Conservation (phyloP, 805 yeast genomes). For the Starmera caribaea region DNA sequence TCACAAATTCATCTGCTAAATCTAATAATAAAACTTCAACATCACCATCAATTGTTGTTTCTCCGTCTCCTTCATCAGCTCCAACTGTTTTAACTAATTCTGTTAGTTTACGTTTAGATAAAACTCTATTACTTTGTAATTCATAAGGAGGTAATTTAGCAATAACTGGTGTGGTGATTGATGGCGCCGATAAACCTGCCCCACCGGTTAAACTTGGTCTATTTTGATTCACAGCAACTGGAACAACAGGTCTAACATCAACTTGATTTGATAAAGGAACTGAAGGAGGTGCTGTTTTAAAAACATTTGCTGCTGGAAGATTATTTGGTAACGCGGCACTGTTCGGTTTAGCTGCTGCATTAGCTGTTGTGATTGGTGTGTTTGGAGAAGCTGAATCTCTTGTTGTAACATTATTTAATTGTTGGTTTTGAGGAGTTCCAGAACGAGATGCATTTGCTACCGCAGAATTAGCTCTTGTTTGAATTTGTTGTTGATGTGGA, state of each 20-base stretch:
- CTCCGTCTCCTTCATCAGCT: slow-evolving; percentile 84
- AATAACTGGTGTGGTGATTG: slow-evolving; percentile 67
- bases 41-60: slow-evolving; percentile 87
- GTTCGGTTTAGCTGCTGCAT: slow-evolving; percentile 37
- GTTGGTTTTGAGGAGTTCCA: slow-evolving; percentile 11
- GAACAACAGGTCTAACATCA: slow-evolving; percentile 52
- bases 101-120: slow-evolving; percentile 80
- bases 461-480: slow-evolving; percentile 5
- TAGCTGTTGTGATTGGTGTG: slow-evolving; percentile 35
- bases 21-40: slow-evolving; percentile 87
- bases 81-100: slow-evolving; percentile 81
- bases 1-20: slow-evolving; percentile 91
- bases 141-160: slow-evolving; percentile 76
- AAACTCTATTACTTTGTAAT: slow-evolving; percentile 68
- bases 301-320: slow-evolving; percentile 20
- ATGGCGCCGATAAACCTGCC: slow-evolving; percentile 59
- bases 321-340: slow-evolving; percentile 18
- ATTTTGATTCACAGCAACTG: slow-evolving; percentile 55
- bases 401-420: slow-evolving; percentile 5
- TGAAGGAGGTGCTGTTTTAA: slow-evolving; percentile 42
- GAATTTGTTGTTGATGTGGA: slow-evolving; percentile 2
- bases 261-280: slow-evolving; percentile 64
- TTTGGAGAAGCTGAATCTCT: slow-evolving; percentile 19
- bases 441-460: slow-evolving; percentile 13
- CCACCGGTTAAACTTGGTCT: slow-evolving; percentile 86